Conservation (phyloP, 495 filamentous ascomycete genomes). For the Penicillium flavigenum region DNA sequence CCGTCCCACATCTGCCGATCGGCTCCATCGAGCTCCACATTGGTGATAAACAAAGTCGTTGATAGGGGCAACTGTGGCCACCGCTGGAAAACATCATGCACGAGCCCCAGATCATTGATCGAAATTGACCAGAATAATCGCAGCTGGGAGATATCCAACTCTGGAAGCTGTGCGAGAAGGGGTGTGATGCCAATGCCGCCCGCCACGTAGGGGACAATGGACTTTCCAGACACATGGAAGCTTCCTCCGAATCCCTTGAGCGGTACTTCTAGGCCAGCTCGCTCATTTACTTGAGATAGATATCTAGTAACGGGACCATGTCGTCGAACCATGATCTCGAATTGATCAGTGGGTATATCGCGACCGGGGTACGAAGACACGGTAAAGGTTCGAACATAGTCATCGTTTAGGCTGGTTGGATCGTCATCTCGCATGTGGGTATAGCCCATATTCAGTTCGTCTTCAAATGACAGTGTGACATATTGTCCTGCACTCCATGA, state of each 20-base stretch:
- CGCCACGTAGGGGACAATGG: constrained; percentile 55
- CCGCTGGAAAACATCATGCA: constrained; percentile 55
- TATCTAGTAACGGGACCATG: constrained; percentile 66
- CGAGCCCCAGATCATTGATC: constrained; percentile 59
- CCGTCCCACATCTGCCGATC: constrained; percentile 21
- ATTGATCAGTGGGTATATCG: constrained; percentile 42
- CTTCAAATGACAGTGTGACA: constrained; percentile 66
- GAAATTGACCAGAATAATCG: constrained; percentile 66
- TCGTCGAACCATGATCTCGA: constrained; percentile 69
- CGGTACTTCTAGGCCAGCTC: constrained; percentile 58
- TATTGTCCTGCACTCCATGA: constrained; percentile 70
- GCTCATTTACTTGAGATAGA: constrained; percentile 57
- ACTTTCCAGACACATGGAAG: constrained; percentile 49
- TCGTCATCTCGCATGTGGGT: constrained; percentile 80
- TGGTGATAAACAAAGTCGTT: constrained; percentile 61
- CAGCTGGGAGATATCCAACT: constrained; percentile 45
- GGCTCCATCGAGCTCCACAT: constrained; percentile 10
- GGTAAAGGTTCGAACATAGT: constrained; percentile 80
- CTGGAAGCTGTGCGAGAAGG: constrained; percentile 60
- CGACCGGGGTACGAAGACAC: constrained; percentile 58
- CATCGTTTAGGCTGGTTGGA: constrained; percentile 74
- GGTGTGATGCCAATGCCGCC: constrained; percentile 83
- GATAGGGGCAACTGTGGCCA: constrained; percentile 50
- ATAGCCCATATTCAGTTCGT: constrained; percentile 68
- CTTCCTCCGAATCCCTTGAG: constrained; percentile 72